Conservation (phyloP, 1,284 basidiomycete genomes). For the Malassezia nana region DNA sequence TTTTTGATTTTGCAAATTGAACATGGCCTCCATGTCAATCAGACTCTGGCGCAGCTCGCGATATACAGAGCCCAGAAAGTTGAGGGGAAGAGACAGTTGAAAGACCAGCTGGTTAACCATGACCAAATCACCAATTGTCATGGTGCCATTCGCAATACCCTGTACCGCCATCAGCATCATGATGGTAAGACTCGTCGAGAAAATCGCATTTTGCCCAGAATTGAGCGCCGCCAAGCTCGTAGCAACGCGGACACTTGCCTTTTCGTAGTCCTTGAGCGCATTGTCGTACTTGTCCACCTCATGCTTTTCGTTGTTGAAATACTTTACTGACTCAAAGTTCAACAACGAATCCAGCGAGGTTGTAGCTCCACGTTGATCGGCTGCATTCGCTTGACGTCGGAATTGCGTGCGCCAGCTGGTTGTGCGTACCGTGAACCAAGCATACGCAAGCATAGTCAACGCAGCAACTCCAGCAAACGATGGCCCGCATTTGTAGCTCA, state of each 20-base stretch:
- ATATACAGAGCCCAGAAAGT: slow-evolving; percentile 93
- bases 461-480: slow-evolving; percentile 86
- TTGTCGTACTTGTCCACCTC: slow-evolving; percentile 87
- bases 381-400: slow-evolving; percentile 85
- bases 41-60: slow-evolving; percentile 89
- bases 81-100: slow-evolving; percentile 86
- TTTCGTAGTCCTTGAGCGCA: slow-evolving; percentile 76
- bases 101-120: slow-evolving; percentile 99
- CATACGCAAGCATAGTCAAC: slow-evolving; percentile 76
- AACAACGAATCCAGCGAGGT: slow-evolving; percentile 88
- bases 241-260: slow-evolving; percentile 83
- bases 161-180: slow-evolving; percentile 97
- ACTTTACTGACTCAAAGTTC: slow-evolving; percentile 98
- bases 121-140: slow-evolving; percentile 95
- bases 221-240: slow-evolving; percentile 87
- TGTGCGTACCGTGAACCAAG: slow-evolving; percentile 92
- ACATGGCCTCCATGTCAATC: slow-evolving; percentile 91
- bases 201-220: slow-evolving; percentile 92
- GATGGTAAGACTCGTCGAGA: slow-evolving; percentile 77
- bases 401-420: slow-evolving; percentile 95
- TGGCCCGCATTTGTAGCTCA: slow-evolving; percentile 94
- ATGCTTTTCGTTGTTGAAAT: slow-evolving; percentile 92
- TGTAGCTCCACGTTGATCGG: slow-evolving; percentile 90
- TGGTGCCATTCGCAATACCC: slow-evolving; percentile 82
- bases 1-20: slow-evolving; percentile 78